Percentiles rank a stretch among this genome's conserved stretches.
Conservation (phyloP, 2,329 filamentous ascomycete species). For the Trichoderma sp. region DNA sequence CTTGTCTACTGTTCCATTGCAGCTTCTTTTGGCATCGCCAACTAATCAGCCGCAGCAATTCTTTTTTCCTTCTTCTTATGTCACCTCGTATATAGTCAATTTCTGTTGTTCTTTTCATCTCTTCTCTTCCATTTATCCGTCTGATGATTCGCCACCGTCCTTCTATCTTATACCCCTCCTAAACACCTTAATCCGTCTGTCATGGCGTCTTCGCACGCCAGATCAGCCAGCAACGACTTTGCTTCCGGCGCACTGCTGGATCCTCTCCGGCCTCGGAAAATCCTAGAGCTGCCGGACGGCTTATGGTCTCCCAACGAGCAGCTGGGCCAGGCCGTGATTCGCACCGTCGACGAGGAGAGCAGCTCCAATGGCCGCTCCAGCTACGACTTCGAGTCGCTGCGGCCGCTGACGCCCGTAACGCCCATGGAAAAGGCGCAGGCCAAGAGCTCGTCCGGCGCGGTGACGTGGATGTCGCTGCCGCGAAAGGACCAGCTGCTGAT, state of each 20-base stretch:
- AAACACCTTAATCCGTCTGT: background rate
- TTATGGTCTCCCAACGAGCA: background rate
- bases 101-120: background rate
- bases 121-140: background rate
- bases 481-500: slow-evolving; percentile 71
- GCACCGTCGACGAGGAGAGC: background rate
- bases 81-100: background rate
- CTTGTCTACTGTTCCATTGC: background rate
- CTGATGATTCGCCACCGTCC: background rate
- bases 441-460: slow-evolving; percentile 30
- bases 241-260: background rate
- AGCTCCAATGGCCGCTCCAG: background rate
- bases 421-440: background rate
- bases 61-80: background rate
- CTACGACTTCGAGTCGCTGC: background rate
- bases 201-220: slow-evolving; percentile 16
- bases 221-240: slow-evolving; percentile 16
- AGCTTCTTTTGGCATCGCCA: background rate
- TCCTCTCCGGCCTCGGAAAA: background rate
- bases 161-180: background rate
- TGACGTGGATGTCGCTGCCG: slow-evolving; percentile 71
- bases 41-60: background rate
- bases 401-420: background rate
- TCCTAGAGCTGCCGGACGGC: background rate
- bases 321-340: background rate